Evolutionary conservation across 768 basidiomycete genomes (phyloP).

Genomic region (Podaxis sp.): DNA sequence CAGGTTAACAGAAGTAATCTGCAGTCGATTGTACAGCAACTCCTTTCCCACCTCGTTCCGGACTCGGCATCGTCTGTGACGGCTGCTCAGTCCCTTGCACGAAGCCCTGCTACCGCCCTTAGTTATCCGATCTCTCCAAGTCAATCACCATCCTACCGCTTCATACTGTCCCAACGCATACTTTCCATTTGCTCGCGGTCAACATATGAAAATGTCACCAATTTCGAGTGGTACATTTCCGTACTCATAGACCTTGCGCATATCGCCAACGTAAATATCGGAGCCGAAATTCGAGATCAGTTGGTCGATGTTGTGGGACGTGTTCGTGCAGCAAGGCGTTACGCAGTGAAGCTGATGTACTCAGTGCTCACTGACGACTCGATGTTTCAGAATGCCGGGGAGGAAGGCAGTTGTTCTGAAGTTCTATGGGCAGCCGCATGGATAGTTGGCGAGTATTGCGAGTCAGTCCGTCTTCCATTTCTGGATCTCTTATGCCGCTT

Average conservation of each 20-base stretch:
- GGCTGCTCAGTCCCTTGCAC: conserved; percentile 59
- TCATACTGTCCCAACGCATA: conserved; percentile 78
- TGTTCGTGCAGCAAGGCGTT: conserved; percentile 72
- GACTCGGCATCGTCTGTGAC: conserved; percentile 52
- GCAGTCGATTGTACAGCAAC: conserved; percentile 86
- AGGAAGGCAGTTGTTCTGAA: conserved; percentile 77
- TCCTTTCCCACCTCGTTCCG: conserved; percentile 82
- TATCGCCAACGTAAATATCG: conserved; percentile 79
- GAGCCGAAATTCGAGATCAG: conserved; percentile 75
- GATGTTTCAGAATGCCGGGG: conserved; percentile 64
- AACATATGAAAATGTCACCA: conserved; percentile 83
- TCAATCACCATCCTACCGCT: conserved; percentile 83
- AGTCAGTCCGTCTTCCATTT: conserved; percentile 48
- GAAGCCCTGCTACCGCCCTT: conserved; percentile 36
- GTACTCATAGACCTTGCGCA: conserved; percentile 91
- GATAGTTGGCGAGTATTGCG: conserved; percentile 94
- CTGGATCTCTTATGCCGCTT: background rate
- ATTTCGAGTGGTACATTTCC: conserved; percentile 98
- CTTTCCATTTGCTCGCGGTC: conserved; percentile 83
- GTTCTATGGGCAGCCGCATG: conserved; percentile 94
- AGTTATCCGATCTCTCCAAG: conserved; percentile 45
- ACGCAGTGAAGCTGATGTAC: conserved; percentile 83
- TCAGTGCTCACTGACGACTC: conserved; percentile 78
- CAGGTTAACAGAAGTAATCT: conserved; percentile 84
- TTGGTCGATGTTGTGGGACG: conserved; percentile 85